Percentiles rank a stretch among this genome's conserved stretches.
Evolutionary conservation across 2,329 filamentous ascomycete genomes (phyloP).

Genomic region (Fusarium pseudograminearum): DNA sequence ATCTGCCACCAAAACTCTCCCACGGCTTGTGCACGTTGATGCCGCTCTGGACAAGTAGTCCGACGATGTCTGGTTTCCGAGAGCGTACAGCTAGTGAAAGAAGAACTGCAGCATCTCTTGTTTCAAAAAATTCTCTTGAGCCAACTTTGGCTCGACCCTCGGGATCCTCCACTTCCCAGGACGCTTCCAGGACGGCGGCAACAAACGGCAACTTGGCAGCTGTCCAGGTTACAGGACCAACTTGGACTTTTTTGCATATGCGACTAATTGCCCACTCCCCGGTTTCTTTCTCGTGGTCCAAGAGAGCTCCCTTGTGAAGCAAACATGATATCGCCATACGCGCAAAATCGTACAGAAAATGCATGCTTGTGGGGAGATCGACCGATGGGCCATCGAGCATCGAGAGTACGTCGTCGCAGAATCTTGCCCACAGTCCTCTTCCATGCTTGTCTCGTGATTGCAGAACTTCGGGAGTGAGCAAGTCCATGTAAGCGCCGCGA

Average conservation of each 20-base stretch:
- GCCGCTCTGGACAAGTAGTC: constrained; percentile 27
- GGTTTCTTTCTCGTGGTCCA: constrained; percentile 32
- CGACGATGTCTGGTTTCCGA: constrained; percentile 15
- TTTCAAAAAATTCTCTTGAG: constrained; percentile 4
- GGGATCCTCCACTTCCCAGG: background rate
- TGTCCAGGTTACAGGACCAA: constrained; percentile 14
- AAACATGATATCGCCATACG: constrained; percentile 31
- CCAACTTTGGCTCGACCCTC: background rate
- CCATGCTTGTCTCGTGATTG: constrained; percentile 30
- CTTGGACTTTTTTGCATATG: constrained; percentile 16
- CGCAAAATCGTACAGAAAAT: constrained; percentile 32
- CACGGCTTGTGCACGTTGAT: constrained; percentile 23
- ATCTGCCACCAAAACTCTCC: constrained; percentile 1
- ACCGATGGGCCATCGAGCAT: constrained; percentile 13
- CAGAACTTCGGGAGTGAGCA: constrained; percentile 47
- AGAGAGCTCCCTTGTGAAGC: constrained; percentile 26
- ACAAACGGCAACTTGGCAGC: constrained; percentile 34
- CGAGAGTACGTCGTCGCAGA: constrained; percentile 38
- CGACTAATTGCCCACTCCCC: constrained; percentile 33
- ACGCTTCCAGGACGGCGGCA: constrained; percentile 9
- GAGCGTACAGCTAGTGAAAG: constrained; percentile 19
- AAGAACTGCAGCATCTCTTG: constrained; percentile 23
- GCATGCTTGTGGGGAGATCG: constrained; percentile 17
- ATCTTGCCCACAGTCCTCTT: constrained; percentile 46
- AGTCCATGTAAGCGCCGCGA: constrained; percentile 16